phyloP scores from a whole-genome alignment of 352 stramenopile species.

The Phytophthora lateralis region DNA sequence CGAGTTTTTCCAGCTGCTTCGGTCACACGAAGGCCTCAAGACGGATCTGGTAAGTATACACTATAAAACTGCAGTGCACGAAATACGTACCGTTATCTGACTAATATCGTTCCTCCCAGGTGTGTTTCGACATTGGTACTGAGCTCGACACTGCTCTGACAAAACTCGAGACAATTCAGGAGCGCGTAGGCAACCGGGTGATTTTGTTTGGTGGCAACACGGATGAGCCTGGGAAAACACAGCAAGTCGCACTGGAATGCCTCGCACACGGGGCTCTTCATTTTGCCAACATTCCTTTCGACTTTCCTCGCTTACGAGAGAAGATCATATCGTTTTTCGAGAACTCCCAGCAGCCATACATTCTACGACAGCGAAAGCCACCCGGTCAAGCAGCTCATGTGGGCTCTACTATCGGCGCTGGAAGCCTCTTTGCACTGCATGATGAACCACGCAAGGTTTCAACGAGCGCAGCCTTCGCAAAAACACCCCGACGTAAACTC shows the following conservation, averaged over 20 bases:
- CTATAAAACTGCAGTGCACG: background rate
- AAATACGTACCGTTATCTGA: background rate
- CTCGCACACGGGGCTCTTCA: slow-evolving; percentile 56
- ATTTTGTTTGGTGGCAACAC: slow-evolving; percentile 65
- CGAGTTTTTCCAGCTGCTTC: slow-evolving; percentile 44
- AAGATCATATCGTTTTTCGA: slow-evolving; percentile 64
- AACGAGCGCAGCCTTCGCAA: slow-evolving; percentile 45
- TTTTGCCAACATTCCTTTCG: slow-evolving; percentile 61
- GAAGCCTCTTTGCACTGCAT: slow-evolving; percentile 42
- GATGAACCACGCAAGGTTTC: slow-evolving; percentile 43
- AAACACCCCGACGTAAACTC: slow-evolving; percentile 41
- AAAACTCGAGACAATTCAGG: slow-evolving; percentile 49
- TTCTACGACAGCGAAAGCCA: slow-evolving; percentile 58
- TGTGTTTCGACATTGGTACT: slow-evolving; percentile 67
- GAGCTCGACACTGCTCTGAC: slow-evolving; percentile 49
- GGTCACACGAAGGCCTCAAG: slow-evolving; percentile 34
- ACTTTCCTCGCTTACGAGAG: slow-evolving; percentile 65
- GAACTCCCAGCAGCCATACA: slow-evolving; percentile 52
- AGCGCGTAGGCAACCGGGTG: slow-evolving; percentile 45
- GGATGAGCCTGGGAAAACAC: slow-evolving; percentile 36
- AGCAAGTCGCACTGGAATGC: slow-evolving; percentile 45
- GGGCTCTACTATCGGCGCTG: slow-evolving; percentile 47
- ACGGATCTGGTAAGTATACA: slow-evolving; percentile 55
- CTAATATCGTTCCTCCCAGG: slow-evolving; percentile 26
- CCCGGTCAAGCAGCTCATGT: slow-evolving; percentile 25